Evolutionary conservation across 805 yeast species (phyloP).

Genomic region (Crinitomyces ghanaensis): DNA sequence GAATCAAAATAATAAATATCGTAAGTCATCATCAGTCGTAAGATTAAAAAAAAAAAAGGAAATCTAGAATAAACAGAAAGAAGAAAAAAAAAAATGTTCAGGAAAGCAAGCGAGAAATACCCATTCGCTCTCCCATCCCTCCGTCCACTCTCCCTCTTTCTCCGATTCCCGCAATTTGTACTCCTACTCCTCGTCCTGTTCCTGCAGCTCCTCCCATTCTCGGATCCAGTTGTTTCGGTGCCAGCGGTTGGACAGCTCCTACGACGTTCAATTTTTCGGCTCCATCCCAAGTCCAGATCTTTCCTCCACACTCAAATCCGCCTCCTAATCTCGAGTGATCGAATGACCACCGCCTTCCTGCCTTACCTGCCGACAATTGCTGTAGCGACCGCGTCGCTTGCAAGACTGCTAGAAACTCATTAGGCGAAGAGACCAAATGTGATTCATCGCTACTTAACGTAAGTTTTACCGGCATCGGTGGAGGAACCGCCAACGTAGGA

Average conservation of each 20-base stretch:
- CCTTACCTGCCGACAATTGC: constrained; percentile 25
- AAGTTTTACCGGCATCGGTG: constrained; percentile 24
- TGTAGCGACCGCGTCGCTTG: constrained; percentile 33
- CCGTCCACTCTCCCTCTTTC: too few relatives aligned
- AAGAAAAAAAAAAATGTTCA: too few relatives aligned
- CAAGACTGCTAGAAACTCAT: constrained; percentile 29
- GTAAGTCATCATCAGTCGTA: too few relatives aligned
- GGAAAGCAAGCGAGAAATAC: too few relatives aligned
- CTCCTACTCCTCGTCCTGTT: too few relatives aligned
- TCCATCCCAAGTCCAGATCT: constrained; percentile 31
- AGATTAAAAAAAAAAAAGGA: too few relatives aligned
- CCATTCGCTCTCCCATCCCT: too few relatives aligned
- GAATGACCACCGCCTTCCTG: constrained; percentile 17
- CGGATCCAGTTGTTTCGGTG: too few relatives aligned
- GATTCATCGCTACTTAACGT: constrained; percentile 18
- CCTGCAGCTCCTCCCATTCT: too few relatives aligned
- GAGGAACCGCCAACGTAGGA: constrained; percentile 16
- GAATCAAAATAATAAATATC: too few relatives aligned
- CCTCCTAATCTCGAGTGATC: constrained; percentile 25
- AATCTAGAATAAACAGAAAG: too few relatives aligned
- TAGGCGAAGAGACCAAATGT: constrained; percentile 18
- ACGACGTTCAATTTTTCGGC: constrained; percentile 21
- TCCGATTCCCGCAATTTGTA: too few relatives aligned
- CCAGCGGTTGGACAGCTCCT: constrained; percentile 7
- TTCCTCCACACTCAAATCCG: constrained; percentile 30